phyloP scores from a whole-genome alignment of 2,329 filamentous ascomycete genomes.

The Cladophialophora immunda region DNA sequence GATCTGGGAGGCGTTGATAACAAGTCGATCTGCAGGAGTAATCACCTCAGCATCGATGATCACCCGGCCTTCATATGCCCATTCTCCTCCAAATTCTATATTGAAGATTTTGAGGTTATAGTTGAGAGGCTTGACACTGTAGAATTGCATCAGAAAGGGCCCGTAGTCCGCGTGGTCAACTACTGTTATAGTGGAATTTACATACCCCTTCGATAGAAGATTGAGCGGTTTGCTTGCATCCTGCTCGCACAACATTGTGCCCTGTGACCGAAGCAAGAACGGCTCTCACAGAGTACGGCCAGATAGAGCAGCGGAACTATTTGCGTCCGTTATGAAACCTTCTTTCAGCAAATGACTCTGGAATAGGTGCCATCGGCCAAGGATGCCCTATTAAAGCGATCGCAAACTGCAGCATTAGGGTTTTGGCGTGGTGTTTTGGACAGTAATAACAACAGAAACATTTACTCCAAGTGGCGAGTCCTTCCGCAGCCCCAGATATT shows the following conservation, averaged over 20 bases:
- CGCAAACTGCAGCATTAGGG: neutral
- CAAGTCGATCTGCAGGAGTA: neutral
- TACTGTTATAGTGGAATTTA: neutral
- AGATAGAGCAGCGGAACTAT: neutral
- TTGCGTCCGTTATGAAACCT: neutral
- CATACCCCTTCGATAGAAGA: conserved; percentile 4
- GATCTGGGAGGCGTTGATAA: conserved; percentile 9
- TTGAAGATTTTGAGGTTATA: conserved; percentile 18
- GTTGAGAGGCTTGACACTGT: conserved; percentile 15
- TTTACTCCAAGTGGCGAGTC: neutral
- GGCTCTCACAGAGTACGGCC: neutral
- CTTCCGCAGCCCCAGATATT: neutral
- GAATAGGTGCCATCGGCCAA: neutral
- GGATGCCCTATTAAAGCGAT: neutral
- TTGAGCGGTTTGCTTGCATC: conserved; percentile 6
- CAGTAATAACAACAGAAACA: neutral
- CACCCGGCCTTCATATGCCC: conserved; percentile 9
- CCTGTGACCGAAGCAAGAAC: neutral
- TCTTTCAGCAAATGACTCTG: neutral
- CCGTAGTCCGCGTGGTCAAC: neutral
- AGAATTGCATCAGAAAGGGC: neutral
- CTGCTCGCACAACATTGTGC: conserved; percentile 18
- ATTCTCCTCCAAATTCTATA: conserved; percentile 20
- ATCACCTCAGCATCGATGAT: conserved; percentile 11
- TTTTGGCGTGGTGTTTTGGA: neutral